These are phyloP conservation scores for Insectozyma bohioensis DNA, from an alignment of 1,139 yeast species.

Conservation along the genomic window DNA sequence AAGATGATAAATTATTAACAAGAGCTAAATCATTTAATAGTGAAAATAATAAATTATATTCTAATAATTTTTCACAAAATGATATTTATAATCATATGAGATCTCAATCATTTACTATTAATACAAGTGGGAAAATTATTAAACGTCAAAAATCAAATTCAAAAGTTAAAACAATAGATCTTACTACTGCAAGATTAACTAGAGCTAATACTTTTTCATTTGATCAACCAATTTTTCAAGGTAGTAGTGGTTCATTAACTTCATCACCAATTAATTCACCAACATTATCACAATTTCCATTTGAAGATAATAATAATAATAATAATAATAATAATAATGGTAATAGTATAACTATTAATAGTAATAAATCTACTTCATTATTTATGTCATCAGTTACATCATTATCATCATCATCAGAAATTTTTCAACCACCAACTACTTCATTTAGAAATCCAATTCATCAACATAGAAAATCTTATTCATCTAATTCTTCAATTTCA, in stretches of 20 bases:
- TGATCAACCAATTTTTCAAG: conserved; percentile 21
- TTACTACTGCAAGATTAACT: conserved; percentile 15
- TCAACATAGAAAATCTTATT: conserved; percentile 20
- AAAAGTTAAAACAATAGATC: conserved; percentile 12
- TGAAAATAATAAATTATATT: conserved; percentile 5
- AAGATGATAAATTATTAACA: conserved; percentile 45
- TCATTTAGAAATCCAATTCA: conserved; percentile 21
- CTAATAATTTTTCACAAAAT: not conserved
- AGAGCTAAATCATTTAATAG: conserved; percentile 35
- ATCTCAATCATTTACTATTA: conserved; percentile 34
- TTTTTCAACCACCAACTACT: conserved; percentile 36
- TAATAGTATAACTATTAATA: too few species aligned
- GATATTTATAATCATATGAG: conserved; percentile 18
- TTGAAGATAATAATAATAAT: conserved; percentile 2
- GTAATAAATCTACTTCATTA: too few species aligned
- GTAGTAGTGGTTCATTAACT: not conserved
- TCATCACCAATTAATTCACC: conserved; percentile 12
- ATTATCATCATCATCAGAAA: conserved; percentile 1
- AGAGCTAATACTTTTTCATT: conserved; percentile 19
- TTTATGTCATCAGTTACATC: too few species aligned
- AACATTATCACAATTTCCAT: conserved; percentile 9
- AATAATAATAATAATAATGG: not conserved
- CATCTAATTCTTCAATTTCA: conserved; percentile 25
- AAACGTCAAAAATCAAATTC: conserved; percentile 36
- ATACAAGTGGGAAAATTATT: conserved; percentile 34